phyloP scores from a whole-genome alignment of 768 basidiomycete genomes.

The Imleria badia region DNA sequence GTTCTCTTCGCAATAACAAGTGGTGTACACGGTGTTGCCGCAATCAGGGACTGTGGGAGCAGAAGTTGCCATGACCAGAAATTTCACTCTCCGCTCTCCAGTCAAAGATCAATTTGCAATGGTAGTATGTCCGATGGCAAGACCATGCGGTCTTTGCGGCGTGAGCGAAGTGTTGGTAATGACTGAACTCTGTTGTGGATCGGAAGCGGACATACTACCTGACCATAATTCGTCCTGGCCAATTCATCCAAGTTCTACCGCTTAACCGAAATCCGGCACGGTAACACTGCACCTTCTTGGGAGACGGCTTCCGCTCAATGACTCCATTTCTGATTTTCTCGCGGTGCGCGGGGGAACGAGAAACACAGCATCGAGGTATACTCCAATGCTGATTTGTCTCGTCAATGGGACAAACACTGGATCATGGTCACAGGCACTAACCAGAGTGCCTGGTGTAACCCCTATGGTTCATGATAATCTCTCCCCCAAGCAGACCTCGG shows the following conservation, averaged over 20 bases:
- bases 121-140: too few relatives aligned
- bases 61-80: conserved; percentile 5
- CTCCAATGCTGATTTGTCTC: not conserved
- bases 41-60: conserved; percentile 24
- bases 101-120: not conserved
- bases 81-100: conserved; percentile 25
- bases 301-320: conserved; percentile 5
- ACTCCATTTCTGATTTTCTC: conserved; percentile 1
- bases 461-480: not conserved
- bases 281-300: not conserved
- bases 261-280: not conserved
- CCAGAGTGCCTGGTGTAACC: not conserved
- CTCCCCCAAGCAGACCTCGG: not conserved
- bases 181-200: conserved; percentile 10
- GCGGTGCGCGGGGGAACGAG: not conserved
- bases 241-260: not conserved
- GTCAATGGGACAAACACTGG: not conserved
- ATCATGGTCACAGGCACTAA: conserved; percentile 1
- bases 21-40: conserved; percentile 47
- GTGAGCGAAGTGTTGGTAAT: not conserved
- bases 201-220: conserved; percentile 7
- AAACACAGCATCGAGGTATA: conserved; percentile 5
- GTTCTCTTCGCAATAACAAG: conserved; percentile 73
- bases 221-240: not conserved
- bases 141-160: not conserved